These are phyloP conservation scores for Xylariaceae sp. DNA, from an alignment of 2,329 filamentous ascomycete genomes.

Conservation along the genomic window DNA sequence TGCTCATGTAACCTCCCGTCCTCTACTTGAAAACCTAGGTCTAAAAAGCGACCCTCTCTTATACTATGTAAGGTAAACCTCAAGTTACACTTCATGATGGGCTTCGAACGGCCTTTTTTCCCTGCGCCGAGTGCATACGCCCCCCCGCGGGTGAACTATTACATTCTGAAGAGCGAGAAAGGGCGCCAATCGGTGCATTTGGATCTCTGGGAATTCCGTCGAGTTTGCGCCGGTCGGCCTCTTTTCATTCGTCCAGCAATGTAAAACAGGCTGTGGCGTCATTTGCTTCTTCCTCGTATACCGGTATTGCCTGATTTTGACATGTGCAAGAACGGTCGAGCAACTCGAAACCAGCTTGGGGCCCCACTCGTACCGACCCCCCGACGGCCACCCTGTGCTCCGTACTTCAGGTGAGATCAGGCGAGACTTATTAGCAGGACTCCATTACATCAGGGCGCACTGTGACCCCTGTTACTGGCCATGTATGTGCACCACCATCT, in stretches of 20 bases:
- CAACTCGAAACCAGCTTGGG: constrained; percentile 11
- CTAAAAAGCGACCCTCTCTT: too few relatives aligned
- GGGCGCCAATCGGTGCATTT: constrained; percentile 15
- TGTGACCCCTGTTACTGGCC: background rate
- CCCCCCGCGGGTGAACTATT: constrained; percentile 16
- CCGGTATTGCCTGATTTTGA: constrained; percentile 11
- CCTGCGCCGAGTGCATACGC: background rate
- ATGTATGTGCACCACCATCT: background rate
- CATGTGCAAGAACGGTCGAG: constrained; percentile 5
- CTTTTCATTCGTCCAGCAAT: constrained; percentile 25
- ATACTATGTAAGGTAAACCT: background rate
- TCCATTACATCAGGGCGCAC: background rate
- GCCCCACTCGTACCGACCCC: constrained; percentile 14
- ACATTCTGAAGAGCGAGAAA: constrained; percentile 13
- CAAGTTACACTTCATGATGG: background rate
- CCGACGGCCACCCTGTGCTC: constrained; percentile 22
- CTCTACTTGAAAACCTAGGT: too few relatives aligned
- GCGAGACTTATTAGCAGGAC: constrained; percentile 20
- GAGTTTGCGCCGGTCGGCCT: background rate
- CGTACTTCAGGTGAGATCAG: constrained; percentile 31
- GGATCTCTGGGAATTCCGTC: constrained; percentile 1
- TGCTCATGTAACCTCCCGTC: too few relatives aligned
- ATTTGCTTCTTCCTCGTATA: constrained; percentile 16
- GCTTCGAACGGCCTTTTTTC: background rate
- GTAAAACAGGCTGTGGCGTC: constrained; percentile 24